Evolutionary conservation across 1,284 basidiomycete genomes (phyloP).

Genomic region (Exobasidium rhododendri): DNA sequence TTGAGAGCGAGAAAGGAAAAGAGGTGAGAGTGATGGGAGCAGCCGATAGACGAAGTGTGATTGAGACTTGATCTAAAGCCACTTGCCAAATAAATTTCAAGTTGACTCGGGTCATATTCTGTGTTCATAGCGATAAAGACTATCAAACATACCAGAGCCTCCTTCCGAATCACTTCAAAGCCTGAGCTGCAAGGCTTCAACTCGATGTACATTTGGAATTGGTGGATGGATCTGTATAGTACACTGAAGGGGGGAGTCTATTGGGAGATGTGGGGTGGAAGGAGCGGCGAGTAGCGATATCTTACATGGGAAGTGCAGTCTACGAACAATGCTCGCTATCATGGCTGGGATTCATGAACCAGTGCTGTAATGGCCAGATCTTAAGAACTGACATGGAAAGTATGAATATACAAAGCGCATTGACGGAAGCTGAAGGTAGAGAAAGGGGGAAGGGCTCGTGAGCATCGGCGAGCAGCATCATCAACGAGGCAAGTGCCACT

Average conservation of each 20-base stretch:
- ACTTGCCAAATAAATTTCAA: background rate
- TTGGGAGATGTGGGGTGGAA: too few species aligned
- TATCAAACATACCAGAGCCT: slow-evolving; percentile 20
- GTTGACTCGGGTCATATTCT: slow-evolving; percentile 39
- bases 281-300: too few species aligned
- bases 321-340: slow-evolving; percentile 18
- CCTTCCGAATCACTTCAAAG: slow-evolving; percentile 14
- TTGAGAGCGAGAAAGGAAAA: slow-evolving; percentile 20
- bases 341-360: slow-evolving; percentile 11
- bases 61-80: background rate
- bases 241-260: too few species aligned
- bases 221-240: too few species aligned
- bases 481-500: slow-evolving; percentile 23
- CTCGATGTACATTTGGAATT: too few species aligned
- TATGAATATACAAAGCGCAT: slow-evolving; percentile 58
- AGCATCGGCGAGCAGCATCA: background rate
- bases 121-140: slow-evolving; percentile 40
- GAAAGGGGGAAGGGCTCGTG: background rate
- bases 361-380: slow-evolving; percentile 14
- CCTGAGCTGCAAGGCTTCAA: background rate
- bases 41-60: background rate
- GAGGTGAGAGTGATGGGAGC: slow-evolving; percentile 16
- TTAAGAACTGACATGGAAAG: slow-evolving; percentile 47
- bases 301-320: too few species aligned
- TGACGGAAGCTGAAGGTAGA: slow-evolving; percentile 53